phyloP scores from a whole-genome alignment of 129 eudicot genomes.

The Apium graveolens region DNA sequence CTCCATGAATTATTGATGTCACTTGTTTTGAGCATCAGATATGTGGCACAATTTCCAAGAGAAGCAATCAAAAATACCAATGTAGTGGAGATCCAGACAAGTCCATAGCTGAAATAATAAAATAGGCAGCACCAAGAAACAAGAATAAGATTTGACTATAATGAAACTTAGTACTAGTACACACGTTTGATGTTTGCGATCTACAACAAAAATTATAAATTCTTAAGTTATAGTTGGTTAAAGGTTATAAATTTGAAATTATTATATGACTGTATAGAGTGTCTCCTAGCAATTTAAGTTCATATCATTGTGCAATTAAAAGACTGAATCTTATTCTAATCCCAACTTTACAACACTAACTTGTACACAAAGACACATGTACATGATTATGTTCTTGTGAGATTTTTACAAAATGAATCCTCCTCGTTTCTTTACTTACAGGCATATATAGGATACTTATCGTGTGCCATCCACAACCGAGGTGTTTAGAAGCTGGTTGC shows the following conservation, averaged over 20 bases:
- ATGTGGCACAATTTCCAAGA: conserved; percentile 81
- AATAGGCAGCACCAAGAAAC: not conserved
- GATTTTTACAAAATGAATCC: not conserved
- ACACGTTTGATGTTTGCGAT: not conserved
- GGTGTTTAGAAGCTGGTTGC: not conserved
- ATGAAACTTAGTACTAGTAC: not conserved
- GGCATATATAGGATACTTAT: not conserved
- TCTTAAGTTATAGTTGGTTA: not conserved
- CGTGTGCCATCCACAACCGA: not conserved
- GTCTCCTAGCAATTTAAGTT: not conserved
- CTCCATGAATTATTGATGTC: conserved; percentile 56
- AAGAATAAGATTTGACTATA: not conserved
- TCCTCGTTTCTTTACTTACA: not conserved
- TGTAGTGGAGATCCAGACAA: conserved; percentile 91
- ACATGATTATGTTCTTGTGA: not conserved
- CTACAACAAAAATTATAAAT: not conserved
- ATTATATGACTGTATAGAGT: not conserved
- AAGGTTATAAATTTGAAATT: not conserved
- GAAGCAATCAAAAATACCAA: conserved; percentile 84
- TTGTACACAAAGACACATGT: not conserved
- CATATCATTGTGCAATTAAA: not conserved
- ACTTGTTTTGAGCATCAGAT: conserved; percentile 49
- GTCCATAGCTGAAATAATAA: conserved; percentile 69
- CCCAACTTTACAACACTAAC: not conserved
- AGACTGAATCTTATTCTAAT: not conserved